A percentile compares a stretch with the other conserved stretches of the same genome.
Conservation (phyloP, 2,329 filamentous ascomycete genomes). For the Teratosphaeria pseudoeucalypti region DNA sequence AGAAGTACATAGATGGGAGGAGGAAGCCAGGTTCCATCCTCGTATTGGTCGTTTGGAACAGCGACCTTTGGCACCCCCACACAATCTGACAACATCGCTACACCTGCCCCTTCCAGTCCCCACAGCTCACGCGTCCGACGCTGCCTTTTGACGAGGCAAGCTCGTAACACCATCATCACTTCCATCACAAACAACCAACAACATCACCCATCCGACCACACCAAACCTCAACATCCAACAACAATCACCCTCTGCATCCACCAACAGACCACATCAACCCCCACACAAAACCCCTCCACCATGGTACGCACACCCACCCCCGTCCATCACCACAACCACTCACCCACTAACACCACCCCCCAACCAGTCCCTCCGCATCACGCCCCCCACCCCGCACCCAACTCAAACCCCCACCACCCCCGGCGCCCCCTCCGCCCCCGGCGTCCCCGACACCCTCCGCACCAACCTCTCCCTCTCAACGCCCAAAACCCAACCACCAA, state of each 20-base stretch:
- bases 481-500: slow-evolving; percentile 42
- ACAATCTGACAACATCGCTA: neutral
- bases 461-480: slow-evolving; percentile 58
- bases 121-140: neutral
- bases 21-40: too few relatives aligned
- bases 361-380: slow-evolving; percentile 61
- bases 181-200: neutral
- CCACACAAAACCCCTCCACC: neutral
- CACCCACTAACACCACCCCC: slow-evolving; percentile 17
- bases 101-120: neutral
- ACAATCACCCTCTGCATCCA: too few relatives aligned
- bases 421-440: slow-evolving; percentile 79
- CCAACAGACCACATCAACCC: too few relatives aligned
- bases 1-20: too few relatives aligned
- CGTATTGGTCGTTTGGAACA: too few relatives aligned
- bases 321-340: neutral
- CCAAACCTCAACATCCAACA: too few relatives aligned
- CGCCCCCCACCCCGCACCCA: slow-evolving; percentile 58
- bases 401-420: slow-evolving; percentile 37
- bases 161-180: neutral
- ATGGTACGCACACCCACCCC: neutral
- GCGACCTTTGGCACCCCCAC: neutral
- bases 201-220: too few relatives aligned
- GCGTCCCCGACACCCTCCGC: slow-evolving; percentile 87
- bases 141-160: neutral